A percentile compares a stretch with the other conserved stretches of the same genome.
Conservation (phyloP, 768 basidiomycete genomes). For the Trametes meyenii region DNA sequence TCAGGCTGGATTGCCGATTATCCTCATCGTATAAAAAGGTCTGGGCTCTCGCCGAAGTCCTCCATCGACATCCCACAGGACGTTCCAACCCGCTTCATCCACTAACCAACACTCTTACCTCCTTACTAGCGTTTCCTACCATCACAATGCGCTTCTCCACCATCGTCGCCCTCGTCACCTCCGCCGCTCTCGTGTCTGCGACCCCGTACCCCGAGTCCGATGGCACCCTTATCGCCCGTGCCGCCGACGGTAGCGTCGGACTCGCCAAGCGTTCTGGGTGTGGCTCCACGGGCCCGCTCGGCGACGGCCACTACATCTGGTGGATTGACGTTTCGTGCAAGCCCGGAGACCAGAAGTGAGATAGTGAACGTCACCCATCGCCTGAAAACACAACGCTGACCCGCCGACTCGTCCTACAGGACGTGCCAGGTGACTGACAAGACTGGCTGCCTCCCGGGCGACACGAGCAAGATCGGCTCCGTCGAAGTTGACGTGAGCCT, state of each 20-base stretch:
- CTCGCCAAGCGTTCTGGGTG: neutral
- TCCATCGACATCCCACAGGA: no score
- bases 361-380: neutral
- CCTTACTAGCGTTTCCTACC: neutral
- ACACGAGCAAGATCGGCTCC: slow-evolving; percentile 3
- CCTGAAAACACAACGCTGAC: neutral
- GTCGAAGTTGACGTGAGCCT: neutral
- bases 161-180: neutral
- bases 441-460: slow-evolving; percentile 1
- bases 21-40: no score
- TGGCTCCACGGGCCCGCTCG: neutral
- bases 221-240: no score
- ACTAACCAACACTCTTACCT: no score
- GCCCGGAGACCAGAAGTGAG: neutral
- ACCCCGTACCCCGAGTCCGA: neutral
- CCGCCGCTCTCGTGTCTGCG: neutral
- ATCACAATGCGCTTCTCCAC: neutral
- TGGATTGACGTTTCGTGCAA: slow-evolving; percentile 2
- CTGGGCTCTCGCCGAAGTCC: no score
- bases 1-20: no score
- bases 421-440: neutral
- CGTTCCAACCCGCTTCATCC: no score
- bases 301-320: slow-evolving; percentile 6
- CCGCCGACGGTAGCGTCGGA: no score
- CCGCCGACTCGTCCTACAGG: neutral